These are phyloP conservation scores for Hypomyces perniciosus DNA, from an alignment of 2,329 filamentous ascomycete species.

Conservation along the genomic window DNA sequence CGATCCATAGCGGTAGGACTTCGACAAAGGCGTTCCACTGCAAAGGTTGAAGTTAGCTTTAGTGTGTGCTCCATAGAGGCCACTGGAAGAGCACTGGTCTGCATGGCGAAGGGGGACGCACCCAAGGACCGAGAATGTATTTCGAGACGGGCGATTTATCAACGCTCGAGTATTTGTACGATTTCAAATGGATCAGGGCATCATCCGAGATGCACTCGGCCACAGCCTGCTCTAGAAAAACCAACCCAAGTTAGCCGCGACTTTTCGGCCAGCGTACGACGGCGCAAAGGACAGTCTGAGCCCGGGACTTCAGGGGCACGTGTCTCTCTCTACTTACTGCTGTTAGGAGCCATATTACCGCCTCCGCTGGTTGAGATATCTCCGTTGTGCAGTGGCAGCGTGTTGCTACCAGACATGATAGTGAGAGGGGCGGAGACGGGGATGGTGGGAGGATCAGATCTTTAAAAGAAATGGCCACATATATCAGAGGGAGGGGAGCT, in stretches of 20 bases:
- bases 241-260: conserved; percentile 3
- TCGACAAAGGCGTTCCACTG: conserved; percentile 98
- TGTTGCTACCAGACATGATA: conserved; percentile 27
- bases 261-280: conserved; percentile 6
- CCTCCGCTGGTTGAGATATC: conserved; percentile 21
- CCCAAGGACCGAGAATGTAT: conserved; percentile 92
- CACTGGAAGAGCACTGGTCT: neutral
- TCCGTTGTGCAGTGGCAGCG: conserved; percentile 27
- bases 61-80: neutral
- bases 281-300: neutral
- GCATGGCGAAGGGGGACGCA: conserved; percentile 41
- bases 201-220: conserved; percentile 82
- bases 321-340: conserved; percentile 21
- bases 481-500: neutral
- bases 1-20: conserved; percentile 88
- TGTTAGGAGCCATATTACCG: conserved; percentile 30
- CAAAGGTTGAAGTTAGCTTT: conserved; percentile 17
- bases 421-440: conserved; percentile 11
- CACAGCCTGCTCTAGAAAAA: conserved; percentile 40
- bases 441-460: neutral
- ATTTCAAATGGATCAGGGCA: conserved; percentile 81
- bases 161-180: conserved; percentile 96
- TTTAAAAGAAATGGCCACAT: neutral
- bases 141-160: conserved; percentile 92
- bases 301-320: neutral